Conservation (phyloP, 257 asterid genomes). For the Penstemon davidsonii region DNA sequence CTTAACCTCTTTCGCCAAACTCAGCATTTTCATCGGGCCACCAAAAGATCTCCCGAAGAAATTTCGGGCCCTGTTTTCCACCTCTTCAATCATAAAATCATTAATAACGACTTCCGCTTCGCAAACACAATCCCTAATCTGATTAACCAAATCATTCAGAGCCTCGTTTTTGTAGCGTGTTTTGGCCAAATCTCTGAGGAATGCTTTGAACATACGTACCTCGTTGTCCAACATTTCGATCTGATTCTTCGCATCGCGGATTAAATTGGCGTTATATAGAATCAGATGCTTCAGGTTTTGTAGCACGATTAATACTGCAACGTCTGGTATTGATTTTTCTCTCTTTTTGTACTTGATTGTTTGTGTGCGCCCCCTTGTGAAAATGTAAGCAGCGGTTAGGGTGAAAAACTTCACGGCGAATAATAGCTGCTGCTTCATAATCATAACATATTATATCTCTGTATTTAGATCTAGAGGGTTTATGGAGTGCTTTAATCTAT, state of each 20-base stretch:
- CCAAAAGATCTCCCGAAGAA: slow-evolving; percentile 34
- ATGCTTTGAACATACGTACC: slow-evolving; percentile 42
- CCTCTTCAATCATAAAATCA: slow-evolving; percentile 20
- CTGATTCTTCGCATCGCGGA: slow-evolving; percentile 35
- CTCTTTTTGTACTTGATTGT: slow-evolving; percentile 16
- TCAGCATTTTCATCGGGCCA: slow-evolving; percentile 25
- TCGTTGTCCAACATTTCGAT: slow-evolving; percentile 42
- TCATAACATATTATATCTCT: neutral
- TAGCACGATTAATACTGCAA: slow-evolving; percentile 35
- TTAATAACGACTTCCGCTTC: slow-evolving; percentile 41
- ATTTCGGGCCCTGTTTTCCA: slow-evolving; percentile 30
- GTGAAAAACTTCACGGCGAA: slow-evolving; percentile 34
- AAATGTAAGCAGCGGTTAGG: slow-evolving; percentile 38
- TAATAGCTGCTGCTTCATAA: slow-evolving; percentile 41
- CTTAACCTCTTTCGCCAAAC: slow-evolving; percentile 39
- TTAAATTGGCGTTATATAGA: slow-evolving; percentile 29
- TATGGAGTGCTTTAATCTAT: neutral
- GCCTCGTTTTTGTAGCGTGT: slow-evolving; percentile 10
- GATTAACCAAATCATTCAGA: slow-evolving; percentile 23
- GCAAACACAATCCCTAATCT: slow-evolving; percentile 36
- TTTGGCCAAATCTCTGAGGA: slow-evolving; percentile 36
- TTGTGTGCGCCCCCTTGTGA: slow-evolving; percentile 49
- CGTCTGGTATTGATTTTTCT: slow-evolving; percentile 25
- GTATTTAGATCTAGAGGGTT: neutral
- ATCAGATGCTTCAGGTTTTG: slow-evolving; percentile 39